phyloP scores from a whole-genome alignment of 2,329 filamentous ascomycete species.

The Aspergillus arachidicola region DNA sequence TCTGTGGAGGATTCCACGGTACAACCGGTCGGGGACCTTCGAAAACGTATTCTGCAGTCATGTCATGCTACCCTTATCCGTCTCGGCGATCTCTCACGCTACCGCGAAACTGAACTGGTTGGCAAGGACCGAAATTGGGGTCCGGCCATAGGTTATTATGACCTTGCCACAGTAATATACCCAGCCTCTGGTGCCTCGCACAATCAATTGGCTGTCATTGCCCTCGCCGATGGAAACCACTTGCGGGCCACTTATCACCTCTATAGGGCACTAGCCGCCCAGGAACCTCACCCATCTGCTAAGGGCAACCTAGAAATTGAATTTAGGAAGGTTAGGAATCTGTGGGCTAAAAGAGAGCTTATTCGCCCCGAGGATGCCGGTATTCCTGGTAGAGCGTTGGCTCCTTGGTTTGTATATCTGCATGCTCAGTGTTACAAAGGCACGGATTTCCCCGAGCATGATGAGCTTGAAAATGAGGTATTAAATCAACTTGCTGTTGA shows the following conservation, averaged over 20 bases:
- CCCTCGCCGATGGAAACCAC: slow-evolving; percentile 73
- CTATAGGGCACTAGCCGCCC: slow-evolving; percentile 77
- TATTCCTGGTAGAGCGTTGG: slow-evolving; percentile 60
- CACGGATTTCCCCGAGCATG: slow-evolving; percentile 70
- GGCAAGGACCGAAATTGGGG: slow-evolving; percentile 76
- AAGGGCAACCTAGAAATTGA: slow-evolving; percentile 76
- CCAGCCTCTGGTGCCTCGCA: slow-evolving; percentile 80
- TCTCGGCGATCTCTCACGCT: slow-evolving; percentile 87
- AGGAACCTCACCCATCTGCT: slow-evolving; percentile 74
- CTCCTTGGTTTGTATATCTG: slow-evolving; percentile 81
- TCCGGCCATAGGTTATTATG: slow-evolving; percentile 80
- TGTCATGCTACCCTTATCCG: slow-evolving; percentile 84
- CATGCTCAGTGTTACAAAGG: slow-evolving; percentile 85
- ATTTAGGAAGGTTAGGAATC: slow-evolving; percentile 66
- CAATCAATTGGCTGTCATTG: slow-evolving; percentile 88
- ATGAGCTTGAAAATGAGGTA: slow-evolving; percentile 84
- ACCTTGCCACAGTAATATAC: slow-evolving; percentile 75
- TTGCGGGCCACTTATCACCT: slow-evolving; percentile 87
- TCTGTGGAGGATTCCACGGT: slow-evolving; percentile 46
- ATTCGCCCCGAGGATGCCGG: slow-evolving; percentile 53
- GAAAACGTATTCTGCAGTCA: slow-evolving; percentile 66
- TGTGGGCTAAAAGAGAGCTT: slow-evolving; percentile 59
- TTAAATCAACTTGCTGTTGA: slow-evolving; percentile 74
- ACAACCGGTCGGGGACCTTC: slow-evolving; percentile 54
- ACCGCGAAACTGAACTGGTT: slow-evolving; percentile 73